A percentile compares a stretch with the other conserved stretches of the same genome.
These are phyloP conservation scores for Epichloe baconii DNA, from an alignment of 2,329 filamentous ascomycete genomes.

Conservation along the genomic window DNA sequence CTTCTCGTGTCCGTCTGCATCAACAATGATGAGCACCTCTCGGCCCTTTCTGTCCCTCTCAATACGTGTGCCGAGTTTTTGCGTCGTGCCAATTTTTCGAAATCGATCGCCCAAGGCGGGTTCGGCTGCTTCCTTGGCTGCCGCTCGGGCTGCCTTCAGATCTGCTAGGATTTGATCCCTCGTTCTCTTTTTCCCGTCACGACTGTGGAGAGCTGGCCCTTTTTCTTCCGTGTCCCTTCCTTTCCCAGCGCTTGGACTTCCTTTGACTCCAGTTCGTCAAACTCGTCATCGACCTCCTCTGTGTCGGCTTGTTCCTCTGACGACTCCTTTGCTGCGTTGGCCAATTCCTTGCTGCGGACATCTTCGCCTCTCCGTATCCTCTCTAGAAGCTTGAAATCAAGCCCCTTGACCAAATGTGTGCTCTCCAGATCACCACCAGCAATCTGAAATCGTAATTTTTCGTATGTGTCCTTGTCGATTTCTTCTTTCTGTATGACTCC, in stretches of 20 bases:
- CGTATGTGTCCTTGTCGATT: constrained; percentile 69
- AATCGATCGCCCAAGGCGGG: constrained; percentile 45
- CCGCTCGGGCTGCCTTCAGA: constrained; percentile 48
- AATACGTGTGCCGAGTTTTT: constrained; percentile 41
- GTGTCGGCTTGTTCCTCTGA: constrained; percentile 14
- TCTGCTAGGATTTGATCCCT: constrained; percentile 56
- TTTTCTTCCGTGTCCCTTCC: constrained; percentile 41
- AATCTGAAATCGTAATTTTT: constrained; percentile 61
- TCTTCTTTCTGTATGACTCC: constrained; percentile 67
- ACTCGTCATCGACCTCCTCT: constrained; percentile 48
- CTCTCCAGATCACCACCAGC: constrained; percentile 67
- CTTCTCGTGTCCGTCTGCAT: constrained; percentile 54
- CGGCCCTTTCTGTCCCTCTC: constrained; percentile 48
- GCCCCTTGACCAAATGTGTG: constrained; percentile 81
- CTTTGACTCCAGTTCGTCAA: constrained; percentile 43
- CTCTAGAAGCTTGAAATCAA: constrained; percentile 73
- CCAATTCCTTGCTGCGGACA: constrained; percentile 31
- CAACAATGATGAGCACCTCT: constrained; percentile 51
- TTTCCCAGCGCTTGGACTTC: constrained; percentile 41
- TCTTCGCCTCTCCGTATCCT: constrained; percentile 57
- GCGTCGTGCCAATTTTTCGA: constrained; percentile 48
- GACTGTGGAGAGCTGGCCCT: constrained; percentile 45
- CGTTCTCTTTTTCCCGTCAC: constrained; percentile 47
- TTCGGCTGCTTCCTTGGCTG: constrained; percentile 41
- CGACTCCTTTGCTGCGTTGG: constrained; percentile 15